Evolutionary conservation across 495 filamentous ascomycete species (phyloP), one percentile per base, ranked within the genome.

Genomic region (Xylaria longipes): DNA sequence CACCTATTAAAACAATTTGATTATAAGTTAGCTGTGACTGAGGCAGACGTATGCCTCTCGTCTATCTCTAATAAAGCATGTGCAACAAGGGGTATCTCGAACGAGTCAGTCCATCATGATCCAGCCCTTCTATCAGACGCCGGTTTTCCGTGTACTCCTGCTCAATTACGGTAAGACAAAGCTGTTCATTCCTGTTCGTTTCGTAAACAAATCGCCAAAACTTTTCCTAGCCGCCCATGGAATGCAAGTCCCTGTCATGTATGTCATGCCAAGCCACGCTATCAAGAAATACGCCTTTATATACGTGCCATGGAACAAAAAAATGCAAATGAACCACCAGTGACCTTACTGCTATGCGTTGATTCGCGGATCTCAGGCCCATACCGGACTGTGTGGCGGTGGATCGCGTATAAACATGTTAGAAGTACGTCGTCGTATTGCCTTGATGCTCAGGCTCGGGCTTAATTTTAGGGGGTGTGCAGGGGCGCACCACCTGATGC

Each of bases 21-120:
- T 52, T 29, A 50, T 66, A 54, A 48, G 39, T 46, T 65, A 45
- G 41, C 27, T 8, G 22, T 31, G 65, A 56, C n/a, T 52, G 1
- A 54, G 48, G 54, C 54, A 61, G 45, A 27, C 12, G 48, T 61
- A 11, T 46, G 27, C 33, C 58, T 61, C 57, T 3, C 31, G 15
- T 68, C 66, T 68, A 58, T 60, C 22, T 58, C 66, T 60, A 68
- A 15, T 61, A 70, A 70, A 70, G 57, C 20, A 62, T 39, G 41
- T 39, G 41, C 56, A 70, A 33, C 29, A 71, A 20, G 68, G 67
- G 69, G 69, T 71, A 71, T 71, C 69, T 71, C 61, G 60, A 71
- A 57, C 69, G 50, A 65, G 60, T 65, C 69, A 60, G 68, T 63
- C 39, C 57, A 69, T 70, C 61, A 71, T 71, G 46, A 64, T 56